These are phyloP conservation scores for Termitomyces sp. DNA, from an alignment of 768 basidiomycete genomes.

Conservation along the genomic window DNA sequence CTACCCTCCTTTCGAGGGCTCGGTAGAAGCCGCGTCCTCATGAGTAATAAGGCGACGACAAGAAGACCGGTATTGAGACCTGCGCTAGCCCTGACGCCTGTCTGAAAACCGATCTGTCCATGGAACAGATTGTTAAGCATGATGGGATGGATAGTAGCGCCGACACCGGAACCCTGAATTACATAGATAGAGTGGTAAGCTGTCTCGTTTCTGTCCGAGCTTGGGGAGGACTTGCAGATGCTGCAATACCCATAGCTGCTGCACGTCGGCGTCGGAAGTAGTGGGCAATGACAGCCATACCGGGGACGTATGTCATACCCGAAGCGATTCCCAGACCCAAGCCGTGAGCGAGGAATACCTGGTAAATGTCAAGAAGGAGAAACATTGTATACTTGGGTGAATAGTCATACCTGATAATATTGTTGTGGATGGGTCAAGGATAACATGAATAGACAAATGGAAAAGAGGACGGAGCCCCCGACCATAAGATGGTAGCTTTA, in stretches of 20 bases:
- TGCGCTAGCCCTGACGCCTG: conserved; percentile 33
- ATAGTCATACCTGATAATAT: conserved; percentile 27
- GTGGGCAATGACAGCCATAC: conserved; percentile 43
- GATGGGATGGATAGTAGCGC: conserved; percentile 63
- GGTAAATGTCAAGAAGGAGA: neutral
- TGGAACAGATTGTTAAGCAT: too few species aligned
- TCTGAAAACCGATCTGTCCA: conserved; percentile 49
- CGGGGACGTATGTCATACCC: conserved; percentile 44
- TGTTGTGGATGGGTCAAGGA: conserved; percentile 24
- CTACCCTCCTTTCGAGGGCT: conserved; percentile 26
- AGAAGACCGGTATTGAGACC: conserved; percentile 8
- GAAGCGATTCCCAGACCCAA: conserved; percentile 42
- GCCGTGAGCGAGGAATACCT: conserved; percentile 48
- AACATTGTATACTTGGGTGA: neutral
- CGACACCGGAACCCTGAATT: conserved; percentile 44
- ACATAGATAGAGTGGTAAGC: neutral
- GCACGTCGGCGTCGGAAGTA: conserved; percentile 44
- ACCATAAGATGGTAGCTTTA: conserved; percentile 25
- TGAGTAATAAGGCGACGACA: conserved; percentile 19
- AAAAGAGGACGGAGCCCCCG: conserved; percentile 23
- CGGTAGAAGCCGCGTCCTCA: conserved; percentile 37
- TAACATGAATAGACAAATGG: conserved; percentile 28
- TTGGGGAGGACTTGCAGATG: conserved; percentile 26
- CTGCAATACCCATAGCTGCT: conserved; percentile 46
- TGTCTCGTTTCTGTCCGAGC: neutral